phyloP scores from a whole-genome alignment of 345 rosid species.

The Gossypium herbaceum region DNA sequence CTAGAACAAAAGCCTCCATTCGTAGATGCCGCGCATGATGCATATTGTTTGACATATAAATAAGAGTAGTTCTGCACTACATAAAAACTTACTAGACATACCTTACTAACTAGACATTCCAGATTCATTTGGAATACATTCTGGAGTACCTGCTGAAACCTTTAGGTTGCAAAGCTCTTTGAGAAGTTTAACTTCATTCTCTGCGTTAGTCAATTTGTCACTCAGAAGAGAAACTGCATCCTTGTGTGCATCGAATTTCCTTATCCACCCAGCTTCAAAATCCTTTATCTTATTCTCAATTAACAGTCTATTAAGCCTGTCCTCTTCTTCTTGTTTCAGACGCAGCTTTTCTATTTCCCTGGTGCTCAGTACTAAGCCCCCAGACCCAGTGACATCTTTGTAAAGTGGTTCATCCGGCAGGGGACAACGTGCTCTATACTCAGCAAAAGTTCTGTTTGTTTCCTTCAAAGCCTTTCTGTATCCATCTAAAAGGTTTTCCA shows the following conservation, averaged over 20 bases:
- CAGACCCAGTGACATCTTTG: constrained; percentile 67
- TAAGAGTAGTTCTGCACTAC: neutral
- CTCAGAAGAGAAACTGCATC: constrained; percentile 26
- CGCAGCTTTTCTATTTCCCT: constrained; percentile 63
- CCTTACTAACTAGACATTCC: constrained; percentile 7
- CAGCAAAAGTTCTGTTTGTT: constrained; percentile 50
- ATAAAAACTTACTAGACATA: neutral
- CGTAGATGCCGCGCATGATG: neutral
- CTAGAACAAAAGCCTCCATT: constrained; percentile 2
- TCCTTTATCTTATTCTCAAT: constrained; percentile 50
- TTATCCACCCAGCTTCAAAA: constrained; percentile 39
- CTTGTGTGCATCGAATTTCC: constrained; percentile 31
- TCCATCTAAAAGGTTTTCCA: constrained; percentile 63
- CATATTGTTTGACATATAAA: constrained; percentile 11
- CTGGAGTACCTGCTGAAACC: constrained; percentile 25
- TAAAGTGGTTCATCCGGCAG: constrained; percentile 61
- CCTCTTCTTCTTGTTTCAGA: constrained; percentile 67
- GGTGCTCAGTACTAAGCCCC: constrained; percentile 72
- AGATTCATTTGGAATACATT: constrained; percentile 11
- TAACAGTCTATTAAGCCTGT: constrained; percentile 31
- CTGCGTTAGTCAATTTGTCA: constrained; percentile 34
- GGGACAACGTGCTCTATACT: constrained; percentile 53
- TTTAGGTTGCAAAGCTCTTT: constrained; percentile 37
- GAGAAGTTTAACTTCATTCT: constrained; percentile 35
- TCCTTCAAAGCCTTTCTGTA: constrained; percentile 78